These are phyloP conservation scores for Microsporum canis DNA, from an alignment of 2,329 filamentous ascomycete species.

Conservation along the genomic window DNA sequence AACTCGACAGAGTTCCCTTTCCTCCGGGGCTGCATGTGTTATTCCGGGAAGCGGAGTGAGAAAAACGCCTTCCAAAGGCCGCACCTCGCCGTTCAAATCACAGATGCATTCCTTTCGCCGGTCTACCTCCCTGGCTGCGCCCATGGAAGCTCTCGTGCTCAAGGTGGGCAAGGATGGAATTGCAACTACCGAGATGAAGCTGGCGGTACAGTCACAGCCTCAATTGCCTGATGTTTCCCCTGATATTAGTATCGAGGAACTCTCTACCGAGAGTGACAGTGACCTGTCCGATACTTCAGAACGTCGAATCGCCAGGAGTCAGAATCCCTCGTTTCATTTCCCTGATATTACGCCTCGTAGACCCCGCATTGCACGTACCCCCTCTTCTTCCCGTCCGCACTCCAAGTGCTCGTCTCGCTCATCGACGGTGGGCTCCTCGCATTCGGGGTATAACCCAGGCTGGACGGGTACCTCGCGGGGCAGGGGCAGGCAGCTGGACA, in stretches of 20 bases:
- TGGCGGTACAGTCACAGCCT: conserved; percentile 21
- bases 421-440: conserved; percentile 31
- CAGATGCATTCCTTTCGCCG: conserved; percentile 25
- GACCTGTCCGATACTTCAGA: conserved; percentile 32
- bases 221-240: conserved; percentile 19
- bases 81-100: conserved; percentile 32
- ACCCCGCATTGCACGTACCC: conserved; percentile 23
- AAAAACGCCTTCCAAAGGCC: conserved; percentile 34
- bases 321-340: conserved; percentile 31
- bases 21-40: conserved; percentile 16
- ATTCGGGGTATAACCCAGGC: conserved; percentile 29
- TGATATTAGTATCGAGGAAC: conserved; percentile 34
- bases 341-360: conserved; percentile 23
- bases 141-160: conserved; percentile 34
- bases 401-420: conserved; percentile 36
- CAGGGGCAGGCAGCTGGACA: conserved; percentile 19
- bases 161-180: conserved; percentile 40
- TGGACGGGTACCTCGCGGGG: conserved; percentile 29
- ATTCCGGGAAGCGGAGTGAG: conserved; percentile 27
- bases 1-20: conserved; percentile 18
- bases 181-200: conserved; percentile 37
- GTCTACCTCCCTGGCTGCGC: conserved; percentile 24
- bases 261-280: conserved; percentile 33
- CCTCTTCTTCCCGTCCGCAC: conserved; percentile 29
- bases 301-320: conserved; percentile 27